A percentile compares a stretch with the other conserved stretches of the same genome.
Conservation (phyloP, 1,284 basidiomycete genomes). For the Bondarzewia mesenterica region DNA sequence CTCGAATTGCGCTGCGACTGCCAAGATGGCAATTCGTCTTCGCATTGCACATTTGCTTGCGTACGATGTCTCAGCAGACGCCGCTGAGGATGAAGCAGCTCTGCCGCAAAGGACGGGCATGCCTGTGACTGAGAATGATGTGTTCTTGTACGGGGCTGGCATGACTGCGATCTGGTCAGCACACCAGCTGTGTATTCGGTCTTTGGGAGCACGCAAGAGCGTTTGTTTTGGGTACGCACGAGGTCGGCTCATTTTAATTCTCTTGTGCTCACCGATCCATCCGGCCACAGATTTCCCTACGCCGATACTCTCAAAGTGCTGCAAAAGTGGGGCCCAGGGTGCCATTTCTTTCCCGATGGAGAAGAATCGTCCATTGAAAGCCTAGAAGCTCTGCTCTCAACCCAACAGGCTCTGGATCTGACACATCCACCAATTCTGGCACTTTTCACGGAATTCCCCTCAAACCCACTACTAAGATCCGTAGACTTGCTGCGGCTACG, state of each 20-base stretch:
- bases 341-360: slow-evolving; percentile 84
- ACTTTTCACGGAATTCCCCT: slow-evolving; percentile 85
- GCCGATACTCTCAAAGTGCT: slow-evolving; percentile 96
- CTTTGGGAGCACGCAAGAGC: slow-evolving; percentile 60
- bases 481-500: slow-evolving; percentile 78
- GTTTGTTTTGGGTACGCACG: slow-evolving; percentile 85
- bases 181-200: slow-evolving; percentile 63
- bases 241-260: background rate
- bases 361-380: slow-evolving; percentile 68
- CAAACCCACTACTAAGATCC: slow-evolving; percentile 87
- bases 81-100: slow-evolving; percentile 38
- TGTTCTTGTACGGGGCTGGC: slow-evolving; percentile 81
- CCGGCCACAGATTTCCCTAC: slow-evolving; percentile 79
- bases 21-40: slow-evolving; percentile 81
- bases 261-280: background rate
- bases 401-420: slow-evolving; percentile 32
- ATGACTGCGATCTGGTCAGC: slow-evolving; percentile 94
- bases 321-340: slow-evolving; percentile 96
- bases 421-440: slow-evolving; percentile 48
- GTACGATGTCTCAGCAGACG: slow-evolving; percentile 43
- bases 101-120: slow-evolving; percentile 55
- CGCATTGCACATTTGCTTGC: slow-evolving; percentile 86
- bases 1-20: slow-evolving; percentile 70
- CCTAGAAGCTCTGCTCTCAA: slow-evolving; percentile 58
- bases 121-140: slow-evolving; percentile 73